These are phyloP conservation scores for Suillus spraguei DNA, from an alignment of 768 basidiomycete species.

Conservation along the genomic window DNA sequence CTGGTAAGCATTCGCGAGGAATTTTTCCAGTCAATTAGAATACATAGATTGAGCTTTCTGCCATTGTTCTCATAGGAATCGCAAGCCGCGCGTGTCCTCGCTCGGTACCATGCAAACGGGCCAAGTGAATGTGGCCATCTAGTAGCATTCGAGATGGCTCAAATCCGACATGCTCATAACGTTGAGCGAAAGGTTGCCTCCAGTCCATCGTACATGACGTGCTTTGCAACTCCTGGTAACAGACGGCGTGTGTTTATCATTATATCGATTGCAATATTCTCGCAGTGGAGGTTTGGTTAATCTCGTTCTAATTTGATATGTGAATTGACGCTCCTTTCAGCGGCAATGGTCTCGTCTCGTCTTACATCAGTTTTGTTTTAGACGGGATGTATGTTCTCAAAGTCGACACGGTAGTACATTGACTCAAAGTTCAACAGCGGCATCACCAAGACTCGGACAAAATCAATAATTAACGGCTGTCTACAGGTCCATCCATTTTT, in stretches of 20 bases:
- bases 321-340: conserved; percentile 29
- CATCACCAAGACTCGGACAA: conserved; percentile 52
- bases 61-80: conserved; percentile 43
- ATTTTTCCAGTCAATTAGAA: not conserved
- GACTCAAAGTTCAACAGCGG: conserved; percentile 32
- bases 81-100: conserved; percentile 60
- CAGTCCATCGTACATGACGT: conserved; percentile 49
- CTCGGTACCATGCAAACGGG: conserved; percentile 72
- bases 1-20: conserved; percentile 37
- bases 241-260: conserved; percentile 68
- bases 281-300: conserved; percentile 65
- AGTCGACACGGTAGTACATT: not conserved
- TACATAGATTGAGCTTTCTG: not conserved
- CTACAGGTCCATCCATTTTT: conserved; percentile 46
- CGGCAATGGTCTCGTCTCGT: conserved; percentile 71
- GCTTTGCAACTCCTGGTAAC: conserved; percentile 68
- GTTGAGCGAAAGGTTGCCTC: conserved; percentile 58
- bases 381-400: conserved; percentile 44
- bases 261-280: conserved; percentile 66
- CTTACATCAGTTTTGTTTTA: conserved; percentile 72
- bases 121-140: conserved; percentile 62
- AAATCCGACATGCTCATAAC: conserved; percentile 69
- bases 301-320: conserved; percentile 1
- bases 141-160: conserved; percentile 52
- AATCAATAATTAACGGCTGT: conserved; percentile 62